Evolutionary conservation across 2,329 filamentous ascomycete genomes (phyloP).

Genomic region (Camptophora hylomeconis): DNA sequence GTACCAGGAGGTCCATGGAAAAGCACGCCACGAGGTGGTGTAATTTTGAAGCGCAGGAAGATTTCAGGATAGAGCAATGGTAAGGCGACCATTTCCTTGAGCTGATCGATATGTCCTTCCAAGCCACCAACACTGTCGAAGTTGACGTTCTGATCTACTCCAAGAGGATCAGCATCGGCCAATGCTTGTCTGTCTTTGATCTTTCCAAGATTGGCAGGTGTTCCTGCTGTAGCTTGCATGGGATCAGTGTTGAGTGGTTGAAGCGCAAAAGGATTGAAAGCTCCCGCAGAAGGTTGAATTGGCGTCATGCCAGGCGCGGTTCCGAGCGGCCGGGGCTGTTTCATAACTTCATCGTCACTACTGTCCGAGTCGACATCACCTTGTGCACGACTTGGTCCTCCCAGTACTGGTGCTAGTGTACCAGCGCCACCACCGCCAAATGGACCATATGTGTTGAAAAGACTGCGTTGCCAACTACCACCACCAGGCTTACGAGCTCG

Average conservation of each 20-base stretch:
- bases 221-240: constrained; percentile 42
- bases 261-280: constrained; percentile 38
- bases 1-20: constrained; percentile 97
- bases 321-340: constrained; percentile 40
- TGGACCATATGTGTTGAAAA: constrained; percentile 83
- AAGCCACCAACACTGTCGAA: constrained; percentile 91
- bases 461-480: constrained; percentile 57
- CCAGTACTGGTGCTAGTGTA: constrained; percentile 51
- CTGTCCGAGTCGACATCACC: constrained; percentile 86
- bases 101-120: constrained; percentile 84
- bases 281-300: constrained; percentile 38
- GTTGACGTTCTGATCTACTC: constrained; percentile 82
- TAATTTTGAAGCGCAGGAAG: constrained; percentile 82
- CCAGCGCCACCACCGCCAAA: constrained; percentile 72
- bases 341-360: constrained; percentile 79
- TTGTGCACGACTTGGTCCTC: constrained; percentile 48
- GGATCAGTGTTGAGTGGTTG: constrained; percentile 47
- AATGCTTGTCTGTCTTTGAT: constrained; percentile 85
- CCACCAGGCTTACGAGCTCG: constrained; percentile 47
- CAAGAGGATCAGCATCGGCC: constrained; percentile 86
- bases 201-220: constrained; percentile 76
- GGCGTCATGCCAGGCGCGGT: constrained; percentile 55
- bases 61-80: constrained; percentile 90
- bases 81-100: constrained; percentile 97
- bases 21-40: constrained; percentile 82